Percentiles rank a stretch among this genome's conserved stretches.
These are phyloP conservation scores for Glycine latifolia DNA, from an alignment of 306 rosid genomes.

Conservation along the genomic window DNA sequence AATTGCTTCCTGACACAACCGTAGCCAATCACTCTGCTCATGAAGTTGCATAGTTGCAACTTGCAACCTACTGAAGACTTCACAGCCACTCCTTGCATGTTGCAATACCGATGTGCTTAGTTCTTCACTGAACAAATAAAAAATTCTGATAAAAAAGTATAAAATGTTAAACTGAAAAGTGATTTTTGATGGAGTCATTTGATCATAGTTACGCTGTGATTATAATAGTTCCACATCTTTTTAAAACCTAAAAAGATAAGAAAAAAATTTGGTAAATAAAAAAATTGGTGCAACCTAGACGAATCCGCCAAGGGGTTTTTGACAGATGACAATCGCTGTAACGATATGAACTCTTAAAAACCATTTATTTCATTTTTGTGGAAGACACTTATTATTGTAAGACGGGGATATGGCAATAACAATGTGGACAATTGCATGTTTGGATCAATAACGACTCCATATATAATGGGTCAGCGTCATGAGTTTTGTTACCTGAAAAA, in stretches of 20 bases:
- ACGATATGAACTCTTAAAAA: not conserved
- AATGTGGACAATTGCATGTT: constrained; percentile 1
- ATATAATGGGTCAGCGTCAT: constrained; percentile 9
- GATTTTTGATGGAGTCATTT: not conserved
- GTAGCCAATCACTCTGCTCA: too few relatives aligned
- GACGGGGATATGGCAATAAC: constrained; percentile 1
- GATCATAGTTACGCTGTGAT: not conserved
- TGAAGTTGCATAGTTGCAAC: too few relatives aligned
- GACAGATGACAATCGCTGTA: not conserved
- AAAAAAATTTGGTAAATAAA: not conserved
- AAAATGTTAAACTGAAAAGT: too few relatives aligned
- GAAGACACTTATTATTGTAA: not conserved
- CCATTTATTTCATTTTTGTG: constrained; percentile 25
- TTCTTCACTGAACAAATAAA: not conserved
- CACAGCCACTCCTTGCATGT: not conserved
- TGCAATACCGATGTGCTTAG: not conserved
- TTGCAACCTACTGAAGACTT: not conserved
- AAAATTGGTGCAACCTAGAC: not conserved
- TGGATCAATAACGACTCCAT: too few relatives aligned
- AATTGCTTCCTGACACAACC: too few relatives aligned
- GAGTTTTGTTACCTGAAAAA: constrained; percentile 10
- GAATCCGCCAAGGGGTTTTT: not conserved
- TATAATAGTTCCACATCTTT: not conserved
- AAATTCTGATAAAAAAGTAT: not conserved
- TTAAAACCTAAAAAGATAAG: not conserved